These are phyloP conservation scores for Gliomastix tumulicola DNA, from an alignment of 2,329 filamentous ascomycete species.

Conservation along the genomic window DNA sequence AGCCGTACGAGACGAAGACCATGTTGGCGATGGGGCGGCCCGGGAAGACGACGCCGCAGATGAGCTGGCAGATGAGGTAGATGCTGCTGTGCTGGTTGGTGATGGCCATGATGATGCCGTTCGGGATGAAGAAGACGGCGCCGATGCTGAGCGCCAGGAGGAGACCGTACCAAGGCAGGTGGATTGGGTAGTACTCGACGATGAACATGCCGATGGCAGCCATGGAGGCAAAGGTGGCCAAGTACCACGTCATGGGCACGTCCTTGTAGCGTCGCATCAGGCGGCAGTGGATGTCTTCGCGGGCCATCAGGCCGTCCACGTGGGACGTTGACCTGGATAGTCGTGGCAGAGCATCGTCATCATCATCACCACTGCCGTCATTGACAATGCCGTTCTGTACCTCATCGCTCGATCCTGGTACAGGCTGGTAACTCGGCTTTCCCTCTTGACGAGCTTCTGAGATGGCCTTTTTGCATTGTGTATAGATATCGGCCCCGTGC, in stretches of 20 bases:
- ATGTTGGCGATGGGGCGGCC: conserved; percentile 85
- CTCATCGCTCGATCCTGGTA: conserved; percentile 22
- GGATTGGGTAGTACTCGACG: conserved; percentile 77
- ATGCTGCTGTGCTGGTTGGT: conserved; percentile 86
- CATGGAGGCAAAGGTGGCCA: conserved; percentile 70
- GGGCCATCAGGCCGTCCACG: conserved; percentile 51
- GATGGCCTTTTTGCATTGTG: conserved; percentile 65
- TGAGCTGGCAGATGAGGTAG: conserved; percentile 79
- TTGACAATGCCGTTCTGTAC: too few relatives aligned
- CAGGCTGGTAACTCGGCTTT: conserved; percentile 45
- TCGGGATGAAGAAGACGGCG: conserved; percentile 78
- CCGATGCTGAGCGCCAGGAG: conserved; percentile 73
- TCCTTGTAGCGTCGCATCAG: conserved; percentile 79
- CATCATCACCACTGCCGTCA: neutral
- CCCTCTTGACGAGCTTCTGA: conserved; percentile 50
- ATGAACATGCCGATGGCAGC: conserved; percentile 73
- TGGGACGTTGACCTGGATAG: conserved; percentile 28
- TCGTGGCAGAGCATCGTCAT: conserved; percentile 9
- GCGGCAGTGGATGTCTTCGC: conserved; percentile 77
- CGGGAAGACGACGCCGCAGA: conserved; percentile 76
- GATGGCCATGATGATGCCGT: conserved; percentile 88
- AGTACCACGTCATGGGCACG: conserved; percentile 75
- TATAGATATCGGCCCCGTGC: conserved; percentile 78
- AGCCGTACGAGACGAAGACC: conserved; percentile 89
- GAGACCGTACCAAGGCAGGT: conserved; percentile 81